Percentiles rank a stretch among this genome's conserved stretches.
These are phyloP conservation scores for Kwoniella europaea DNA, from an alignment of 768 basidiomycete genomes.

Conservation along the genomic window DNA sequence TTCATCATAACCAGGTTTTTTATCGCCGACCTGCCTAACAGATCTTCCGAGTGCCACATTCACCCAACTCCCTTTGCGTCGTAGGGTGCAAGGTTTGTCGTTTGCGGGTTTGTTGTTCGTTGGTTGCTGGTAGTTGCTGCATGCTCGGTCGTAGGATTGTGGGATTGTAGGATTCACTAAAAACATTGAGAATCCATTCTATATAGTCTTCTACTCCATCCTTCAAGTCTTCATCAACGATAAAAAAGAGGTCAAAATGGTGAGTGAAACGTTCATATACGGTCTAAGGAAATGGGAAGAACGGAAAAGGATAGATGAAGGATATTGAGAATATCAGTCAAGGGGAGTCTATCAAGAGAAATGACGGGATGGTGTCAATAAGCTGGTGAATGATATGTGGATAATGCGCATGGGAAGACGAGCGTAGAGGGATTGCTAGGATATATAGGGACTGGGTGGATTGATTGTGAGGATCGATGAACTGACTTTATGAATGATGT, in stretches of 20 bases:
- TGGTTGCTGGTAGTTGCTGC: background rate
- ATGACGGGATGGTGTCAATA: no score
- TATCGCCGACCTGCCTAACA: slow-evolving; percentile 12
- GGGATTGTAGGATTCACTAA: background rate
- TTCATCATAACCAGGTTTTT: background rate
- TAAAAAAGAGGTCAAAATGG: slow-evolving; percentile 31
- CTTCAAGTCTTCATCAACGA: slow-evolving; percentile 20
- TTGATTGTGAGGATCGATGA: background rate
- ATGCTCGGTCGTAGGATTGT: background rate
- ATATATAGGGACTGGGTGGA: no score
- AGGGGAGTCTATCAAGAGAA: no score
- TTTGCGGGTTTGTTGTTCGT: background rate
- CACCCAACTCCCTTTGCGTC: background rate
- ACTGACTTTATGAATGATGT: slow-evolving; percentile 6
- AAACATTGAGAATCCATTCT: slow-evolving; percentile 2
- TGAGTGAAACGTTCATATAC: slow-evolving; percentile 9
- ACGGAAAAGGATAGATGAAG: no score
- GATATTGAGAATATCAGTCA: no score
- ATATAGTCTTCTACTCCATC: background rate
- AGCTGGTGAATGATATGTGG: no score
- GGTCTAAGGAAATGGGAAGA: no score
- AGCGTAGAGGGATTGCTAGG: no score
- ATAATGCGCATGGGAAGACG: no score
- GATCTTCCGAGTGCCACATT: slow-evolving; percentile 15
- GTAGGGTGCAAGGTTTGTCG: no score